phyloP scores from a whole-genome alignment of 805 yeast species.

The Candida odintsovae region DNA sequence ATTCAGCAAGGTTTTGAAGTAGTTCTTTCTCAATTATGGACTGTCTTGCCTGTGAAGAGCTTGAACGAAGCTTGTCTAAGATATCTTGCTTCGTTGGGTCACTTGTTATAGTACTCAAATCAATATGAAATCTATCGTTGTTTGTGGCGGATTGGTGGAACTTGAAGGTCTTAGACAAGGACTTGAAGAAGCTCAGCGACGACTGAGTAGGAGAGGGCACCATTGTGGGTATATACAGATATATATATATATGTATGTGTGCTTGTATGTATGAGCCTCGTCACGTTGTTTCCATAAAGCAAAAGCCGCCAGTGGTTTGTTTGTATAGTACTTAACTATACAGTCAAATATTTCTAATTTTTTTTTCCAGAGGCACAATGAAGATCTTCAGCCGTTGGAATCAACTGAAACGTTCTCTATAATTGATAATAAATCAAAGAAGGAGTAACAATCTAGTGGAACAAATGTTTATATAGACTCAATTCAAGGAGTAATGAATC shows the following conservation, averaged over 20 bases:
- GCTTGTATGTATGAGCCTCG: background rate
- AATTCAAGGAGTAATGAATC: no score
- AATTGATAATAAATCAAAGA: no score
- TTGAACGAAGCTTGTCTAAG: slow-evolving; percentile 33
- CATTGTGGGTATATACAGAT: background rate
- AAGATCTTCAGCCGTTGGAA: background rate
- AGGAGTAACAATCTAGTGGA: no score
- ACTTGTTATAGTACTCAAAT: slow-evolving; percentile 40
- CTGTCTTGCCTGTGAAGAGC: slow-evolving; percentile 33
- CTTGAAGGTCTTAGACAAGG: slow-evolving; percentile 22
- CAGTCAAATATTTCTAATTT: background rate
- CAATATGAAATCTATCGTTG: slow-evolving; percentile 25
- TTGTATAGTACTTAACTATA: background rate
- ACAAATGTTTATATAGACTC: no score
- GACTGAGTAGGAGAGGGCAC: slow-evolving; percentile 1
- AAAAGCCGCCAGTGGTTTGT: background rate
- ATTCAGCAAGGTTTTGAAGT: slow-evolving; percentile 42
- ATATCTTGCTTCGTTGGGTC: slow-evolving; percentile 35
- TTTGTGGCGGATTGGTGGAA: slow-evolving; percentile 13
- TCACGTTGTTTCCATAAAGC: background rate
- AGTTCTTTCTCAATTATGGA: slow-evolving; percentile 45
- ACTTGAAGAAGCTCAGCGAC: slow-evolving; percentile 21
- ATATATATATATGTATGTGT: no score
- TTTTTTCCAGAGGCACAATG: background rate
- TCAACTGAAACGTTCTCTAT: background rate